Evolutionary conservation across 1,284 basidiomycete genomes (phyloP).

Genomic region (Rhodotorula sp.): DNA sequence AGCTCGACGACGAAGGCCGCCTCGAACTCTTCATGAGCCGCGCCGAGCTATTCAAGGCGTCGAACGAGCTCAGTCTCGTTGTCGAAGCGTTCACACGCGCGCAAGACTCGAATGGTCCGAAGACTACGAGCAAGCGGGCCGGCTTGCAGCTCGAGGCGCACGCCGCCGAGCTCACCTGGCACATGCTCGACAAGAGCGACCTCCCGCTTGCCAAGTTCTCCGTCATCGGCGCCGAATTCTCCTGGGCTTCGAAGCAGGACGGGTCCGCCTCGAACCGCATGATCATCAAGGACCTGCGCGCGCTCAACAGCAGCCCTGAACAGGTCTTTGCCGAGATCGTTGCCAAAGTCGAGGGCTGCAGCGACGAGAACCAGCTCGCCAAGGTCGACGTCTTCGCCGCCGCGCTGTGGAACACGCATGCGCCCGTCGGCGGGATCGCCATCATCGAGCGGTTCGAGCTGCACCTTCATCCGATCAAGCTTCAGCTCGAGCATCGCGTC

Average conservation of each 20-base stretch:
- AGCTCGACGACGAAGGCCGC: conserved; percentile 56
- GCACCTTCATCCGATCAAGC: conserved; percentile 77
- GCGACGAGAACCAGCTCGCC: conserved; percentile 25
- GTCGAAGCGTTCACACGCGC: conserved; percentile 85
- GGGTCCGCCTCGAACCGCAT: conserved; percentile 80
- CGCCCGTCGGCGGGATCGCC: conserved; percentile 88
- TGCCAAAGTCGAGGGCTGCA: conserved; percentile 57
- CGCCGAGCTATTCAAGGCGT: conserved; percentile 69
- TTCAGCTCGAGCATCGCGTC: conserved; percentile 80
- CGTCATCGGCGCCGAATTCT: conserved; percentile 73
- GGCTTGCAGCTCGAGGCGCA: conserved; percentile 77
- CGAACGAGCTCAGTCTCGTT: conserved; percentile 78
- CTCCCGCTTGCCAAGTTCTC: conserved; percentile 82
- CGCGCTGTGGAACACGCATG: conserved; percentile 74
- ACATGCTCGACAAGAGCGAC: conserved; percentile 75
- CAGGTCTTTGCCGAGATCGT: conserved; percentile 88
- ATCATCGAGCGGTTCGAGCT: conserved; percentile 83
- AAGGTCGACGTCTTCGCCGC: conserved; percentile 42
- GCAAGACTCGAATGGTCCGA: conserved; percentile 61
- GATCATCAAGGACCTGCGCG: conserved; percentile 69
- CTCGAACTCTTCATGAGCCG: conserved; percentile 62
- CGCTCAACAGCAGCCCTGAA: conserved; percentile 80
- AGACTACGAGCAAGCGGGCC: conserved; percentile 50
- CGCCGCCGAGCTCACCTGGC: conserved; percentile 88
- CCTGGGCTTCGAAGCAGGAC: conserved; percentile 83